Evolutionary conservation across 805 yeast species (phyloP).

Genomic region (Myxozyma vanderwaltii): DNA sequence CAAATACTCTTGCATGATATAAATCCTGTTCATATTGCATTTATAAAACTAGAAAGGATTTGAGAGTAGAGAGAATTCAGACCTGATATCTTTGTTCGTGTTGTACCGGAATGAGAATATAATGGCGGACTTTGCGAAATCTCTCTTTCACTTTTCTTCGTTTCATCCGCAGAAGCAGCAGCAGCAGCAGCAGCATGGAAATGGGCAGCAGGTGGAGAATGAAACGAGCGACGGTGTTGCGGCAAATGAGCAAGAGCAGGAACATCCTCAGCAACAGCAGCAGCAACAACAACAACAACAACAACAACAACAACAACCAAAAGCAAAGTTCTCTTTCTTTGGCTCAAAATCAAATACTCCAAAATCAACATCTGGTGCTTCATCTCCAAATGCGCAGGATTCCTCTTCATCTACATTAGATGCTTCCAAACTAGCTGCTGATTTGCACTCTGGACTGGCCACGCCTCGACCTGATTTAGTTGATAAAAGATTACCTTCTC

Average conservation of each 20-base stretch:
- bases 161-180: constrained; percentile 20
- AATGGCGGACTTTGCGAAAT: constrained; percentile 35
- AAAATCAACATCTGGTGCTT: constrained; percentile 7
- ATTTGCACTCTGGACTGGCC: neutral
- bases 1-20: no score
- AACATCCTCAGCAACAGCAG: constrained; percentile 2
- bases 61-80: no score
- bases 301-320: constrained; percentile 2
- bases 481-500: constrained; percentile 28
- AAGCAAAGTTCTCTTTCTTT: constrained; percentile 24
- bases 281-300: constrained; percentile 3
- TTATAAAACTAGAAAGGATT: no score
- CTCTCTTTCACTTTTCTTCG: constrained; percentile 32
- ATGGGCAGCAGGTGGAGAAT: neutral
- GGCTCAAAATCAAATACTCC: constrained; percentile 20
- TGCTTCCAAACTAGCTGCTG: neutral
- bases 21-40: no score
- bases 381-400: constrained; percentile 10
- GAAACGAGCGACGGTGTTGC: neutral
- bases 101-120: neutral
- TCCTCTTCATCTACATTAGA: neutral
- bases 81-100: no score
- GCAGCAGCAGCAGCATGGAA: neutral
- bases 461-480: constrained; percentile 31
- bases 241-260: neutral